Conservation (phyloP, 108 stramenopile genomes). For the Skeletonema potamos region DNA sequence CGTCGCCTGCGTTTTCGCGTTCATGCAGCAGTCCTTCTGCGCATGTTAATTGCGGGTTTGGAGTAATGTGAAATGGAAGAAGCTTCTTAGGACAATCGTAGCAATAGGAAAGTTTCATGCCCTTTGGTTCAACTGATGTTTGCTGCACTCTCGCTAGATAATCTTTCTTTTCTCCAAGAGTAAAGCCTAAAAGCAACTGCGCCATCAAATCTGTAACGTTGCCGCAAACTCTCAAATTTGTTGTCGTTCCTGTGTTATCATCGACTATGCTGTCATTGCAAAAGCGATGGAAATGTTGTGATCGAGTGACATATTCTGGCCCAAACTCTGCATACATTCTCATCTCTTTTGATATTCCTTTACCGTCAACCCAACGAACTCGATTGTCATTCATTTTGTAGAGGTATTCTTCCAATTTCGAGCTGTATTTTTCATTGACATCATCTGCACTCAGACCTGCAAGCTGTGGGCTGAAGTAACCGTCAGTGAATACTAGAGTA, state of each 20-base stretch:
- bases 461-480: constrained; percentile 13
- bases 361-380: constrained; percentile 38
- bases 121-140: background rate
- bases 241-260: background rate
- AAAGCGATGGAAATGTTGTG: constrained; percentile 45
- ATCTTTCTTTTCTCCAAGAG: constrained; percentile 18
- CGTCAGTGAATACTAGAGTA: constrained; percentile 20
- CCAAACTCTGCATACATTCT: constrained; percentile 32
- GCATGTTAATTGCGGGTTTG: constrained; percentile 23
- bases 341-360: constrained; percentile 37
- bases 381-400: constrained; percentile 16
- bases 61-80: constrained; percentile 36
- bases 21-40: constrained; percentile 12
- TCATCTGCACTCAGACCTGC: constrained; percentile 4
- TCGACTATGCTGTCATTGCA: constrained; percentile 8
- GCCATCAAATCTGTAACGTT: constrained; percentile 42
- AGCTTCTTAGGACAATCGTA: constrained; percentile 29
- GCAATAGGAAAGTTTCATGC: constrained; percentile 9
- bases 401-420: constrained; percentile 5
- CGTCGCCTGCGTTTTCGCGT: background rate
- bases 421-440: background rate
- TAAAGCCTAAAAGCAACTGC: constrained; percentile 29
- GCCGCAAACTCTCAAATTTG: constrained; percentile 17
- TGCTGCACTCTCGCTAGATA: background rate
- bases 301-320: constrained; percentile 16